These are phyloP conservation scores for Metschnikowia colocasiae DNA, from an alignment of 805 yeast species.

Conservation along the genomic window DNA sequence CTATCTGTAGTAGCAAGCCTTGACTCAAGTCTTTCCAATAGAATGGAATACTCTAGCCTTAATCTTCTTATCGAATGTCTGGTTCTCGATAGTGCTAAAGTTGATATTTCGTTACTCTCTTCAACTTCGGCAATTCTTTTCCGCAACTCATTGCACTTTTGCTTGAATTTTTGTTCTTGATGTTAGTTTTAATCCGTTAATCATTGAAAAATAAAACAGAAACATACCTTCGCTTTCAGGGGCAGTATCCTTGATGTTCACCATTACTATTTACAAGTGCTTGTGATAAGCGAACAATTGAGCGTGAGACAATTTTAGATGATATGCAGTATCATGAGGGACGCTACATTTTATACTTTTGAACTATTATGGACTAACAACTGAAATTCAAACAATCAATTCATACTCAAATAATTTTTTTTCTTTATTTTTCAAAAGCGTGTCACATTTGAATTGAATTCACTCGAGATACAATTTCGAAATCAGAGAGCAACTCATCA, in stretches of 20 bases:
- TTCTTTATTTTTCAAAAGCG: not conserved
- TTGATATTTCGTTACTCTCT: conserved; percentile 69
- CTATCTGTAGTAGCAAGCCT: conserved; percentile 21
- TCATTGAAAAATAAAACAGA: not conserved
- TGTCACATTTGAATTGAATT: not conserved
- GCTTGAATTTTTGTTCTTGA: conserved; percentile 44
- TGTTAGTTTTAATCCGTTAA: conserved; percentile 1
- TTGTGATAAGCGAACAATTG: not conserved
- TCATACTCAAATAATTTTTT: not conserved
- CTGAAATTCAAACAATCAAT: not conserved
- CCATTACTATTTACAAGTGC: conserved; percentile 11
- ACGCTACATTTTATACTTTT: not conserved
- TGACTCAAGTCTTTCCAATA: conserved; percentile 72
- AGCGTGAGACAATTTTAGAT: conserved; percentile 1
- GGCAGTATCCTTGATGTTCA: conserved; percentile 20
- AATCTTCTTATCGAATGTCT: conserved; percentile 71
- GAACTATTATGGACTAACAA: not conserved
- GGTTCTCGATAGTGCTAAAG: conserved; percentile 74
- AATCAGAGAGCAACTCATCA: conserved; percentile 31
- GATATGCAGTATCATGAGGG: not conserved
- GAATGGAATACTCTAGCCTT: conserved; percentile 75
- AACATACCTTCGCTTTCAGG: conserved; percentile 43
- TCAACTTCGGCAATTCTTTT: conserved; percentile 68
- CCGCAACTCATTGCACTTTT: conserved; percentile 70
- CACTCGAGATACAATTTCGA: conserved; percentile 33